Evolutionary conservation across 1,284 basidiomycete genomes (phyloP).

Genomic region (Irpex sp.): DNA sequence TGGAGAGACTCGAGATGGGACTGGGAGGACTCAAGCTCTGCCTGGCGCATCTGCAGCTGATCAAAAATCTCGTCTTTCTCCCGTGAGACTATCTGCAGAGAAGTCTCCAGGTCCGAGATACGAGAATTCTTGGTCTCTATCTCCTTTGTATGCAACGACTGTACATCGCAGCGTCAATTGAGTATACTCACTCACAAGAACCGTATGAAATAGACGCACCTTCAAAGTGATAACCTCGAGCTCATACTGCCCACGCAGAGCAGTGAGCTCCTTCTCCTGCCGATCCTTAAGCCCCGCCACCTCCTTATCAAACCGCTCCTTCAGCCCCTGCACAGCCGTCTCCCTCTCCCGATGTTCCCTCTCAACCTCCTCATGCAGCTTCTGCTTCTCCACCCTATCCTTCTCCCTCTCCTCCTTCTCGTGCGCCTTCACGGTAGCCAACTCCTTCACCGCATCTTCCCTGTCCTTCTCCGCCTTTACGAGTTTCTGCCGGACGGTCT

Average conservation of each 20-base stretch:
- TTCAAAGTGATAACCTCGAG: constrained; percentile 72
- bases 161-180: not conserved
- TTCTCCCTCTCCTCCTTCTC: constrained; percentile 61
- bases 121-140: constrained; percentile 57
- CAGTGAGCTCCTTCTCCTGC: constrained; percentile 70
- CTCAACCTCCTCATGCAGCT: constrained; percentile 58
- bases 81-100: constrained; percentile 59
- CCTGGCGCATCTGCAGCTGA: constrained; percentile 80
- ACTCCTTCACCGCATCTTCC: constrained; percentile 70
- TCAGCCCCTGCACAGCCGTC: constrained; percentile 61
- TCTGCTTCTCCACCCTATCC: constrained; percentile 57
- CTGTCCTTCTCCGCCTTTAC: constrained; percentile 91
- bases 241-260: constrained; percentile 71
- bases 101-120: constrained; percentile 68
- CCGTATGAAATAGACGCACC: constrained; percentile 39
- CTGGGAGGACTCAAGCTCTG: constrained; percentile 81
- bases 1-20: constrained; percentile 71
- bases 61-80: constrained; percentile 84
- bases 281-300: constrained; percentile 56
- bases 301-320: constrained; percentile 78
- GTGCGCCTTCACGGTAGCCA: constrained; percentile 47
- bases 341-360: constrained; percentile 65
- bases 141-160: constrained; percentile 74
- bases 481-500: constrained; percentile 89
- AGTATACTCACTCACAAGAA: not conserved